Percentiles rank a stretch among this genome's conserved stretches.
Conservation (phyloP, 1,139 yeast species). For the Chernovozyma aurita region DNA sequence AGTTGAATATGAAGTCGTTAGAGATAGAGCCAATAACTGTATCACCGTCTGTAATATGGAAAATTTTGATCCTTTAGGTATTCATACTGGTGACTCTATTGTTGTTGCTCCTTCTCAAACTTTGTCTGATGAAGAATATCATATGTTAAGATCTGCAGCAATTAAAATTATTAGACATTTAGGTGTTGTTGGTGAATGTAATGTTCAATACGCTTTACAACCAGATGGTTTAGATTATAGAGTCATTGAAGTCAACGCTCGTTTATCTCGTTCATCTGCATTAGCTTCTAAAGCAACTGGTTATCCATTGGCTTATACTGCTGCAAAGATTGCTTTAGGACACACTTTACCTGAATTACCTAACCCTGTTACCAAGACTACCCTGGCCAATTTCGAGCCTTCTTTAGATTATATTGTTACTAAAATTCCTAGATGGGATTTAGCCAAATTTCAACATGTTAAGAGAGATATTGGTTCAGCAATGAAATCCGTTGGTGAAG, state of each 20-base stretch:
- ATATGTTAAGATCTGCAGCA: conserved; percentile 96
- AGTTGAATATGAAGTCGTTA: conserved; percentile 96
- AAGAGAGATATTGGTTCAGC: conserved; percentile 90
- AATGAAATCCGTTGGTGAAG: conserved; percentile 99
- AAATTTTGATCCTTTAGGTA: conserved; percentile 96
- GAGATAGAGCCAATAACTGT: conserved; percentile 95
- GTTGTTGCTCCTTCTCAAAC: conserved; percentile 99
- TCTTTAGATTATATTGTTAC: conserved; percentile 95
- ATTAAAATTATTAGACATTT: conserved; percentile 94
- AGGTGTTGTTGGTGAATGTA: conserved; percentile 99
- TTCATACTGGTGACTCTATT: conserved; percentile 98
- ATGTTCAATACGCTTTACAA: conserved; percentile 93
- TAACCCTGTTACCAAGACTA: conserved; percentile 93
- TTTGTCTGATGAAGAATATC: conserved; percentile 92
- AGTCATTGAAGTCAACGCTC: conserved; percentile 96
- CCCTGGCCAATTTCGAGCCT: conserved; percentile 96
- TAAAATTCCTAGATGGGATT: conserved; percentile 98
- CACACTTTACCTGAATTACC: conserved; percentile 93
- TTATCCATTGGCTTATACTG: conserved; percentile 96
- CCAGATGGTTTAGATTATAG: conserved; percentile 94
- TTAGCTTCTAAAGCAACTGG: conserved; percentile 98
- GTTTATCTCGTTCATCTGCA: conserved; percentile 96
- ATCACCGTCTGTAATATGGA: conserved; percentile 99
- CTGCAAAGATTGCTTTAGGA: conserved; percentile 94
- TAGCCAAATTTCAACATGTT: conserved; percentile 91